Conservation (phyloP, 257 asterid genomes). For the Euphrasia confusa region DNA sequence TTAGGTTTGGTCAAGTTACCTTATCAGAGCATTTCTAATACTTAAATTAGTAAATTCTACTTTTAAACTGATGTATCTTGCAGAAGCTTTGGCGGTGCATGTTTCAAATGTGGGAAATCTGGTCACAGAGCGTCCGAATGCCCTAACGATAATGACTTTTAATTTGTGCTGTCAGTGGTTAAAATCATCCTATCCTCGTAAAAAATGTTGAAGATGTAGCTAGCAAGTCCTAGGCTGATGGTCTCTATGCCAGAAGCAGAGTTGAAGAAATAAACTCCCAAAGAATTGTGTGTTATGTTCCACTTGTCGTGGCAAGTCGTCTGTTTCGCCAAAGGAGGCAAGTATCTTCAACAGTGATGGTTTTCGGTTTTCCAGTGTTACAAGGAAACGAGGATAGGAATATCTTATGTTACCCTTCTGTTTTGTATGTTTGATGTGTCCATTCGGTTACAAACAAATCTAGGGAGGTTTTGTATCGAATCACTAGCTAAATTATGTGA, state of each 20-base stretch:
- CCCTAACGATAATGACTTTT: conserved; percentile 52
- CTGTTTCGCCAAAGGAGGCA: background rate
- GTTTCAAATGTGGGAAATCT: conserved; percentile 68
- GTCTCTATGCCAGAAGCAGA: background rate
- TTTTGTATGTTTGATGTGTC: background rate
- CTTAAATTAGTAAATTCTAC: too few species aligned
- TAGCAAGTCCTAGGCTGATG: background rate
- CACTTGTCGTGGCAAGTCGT: background rate
- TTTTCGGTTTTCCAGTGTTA: background rate
- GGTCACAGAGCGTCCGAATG: conserved; percentile 87
- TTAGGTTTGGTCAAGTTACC: background rate
- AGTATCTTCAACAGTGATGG: background rate
- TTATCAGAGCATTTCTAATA: too few species aligned
- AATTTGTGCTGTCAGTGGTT: conserved; percentile 3
- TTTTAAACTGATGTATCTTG: background rate
- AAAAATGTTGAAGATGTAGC: background rate
- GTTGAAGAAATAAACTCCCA: background rate
- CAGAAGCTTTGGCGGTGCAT: conserved; percentile 70
- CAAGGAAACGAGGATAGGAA: background rate
- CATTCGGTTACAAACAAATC: background rate
- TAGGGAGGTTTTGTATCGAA: background rate
- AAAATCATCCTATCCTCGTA: background rate
- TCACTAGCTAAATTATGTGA: background rate
- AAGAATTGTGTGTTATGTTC: background rate
- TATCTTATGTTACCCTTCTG: background rate